Evolutionary conservation across 768 basidiomycete species (phyloP).

Genomic region (Hydnomerulius pinastri): DNA sequence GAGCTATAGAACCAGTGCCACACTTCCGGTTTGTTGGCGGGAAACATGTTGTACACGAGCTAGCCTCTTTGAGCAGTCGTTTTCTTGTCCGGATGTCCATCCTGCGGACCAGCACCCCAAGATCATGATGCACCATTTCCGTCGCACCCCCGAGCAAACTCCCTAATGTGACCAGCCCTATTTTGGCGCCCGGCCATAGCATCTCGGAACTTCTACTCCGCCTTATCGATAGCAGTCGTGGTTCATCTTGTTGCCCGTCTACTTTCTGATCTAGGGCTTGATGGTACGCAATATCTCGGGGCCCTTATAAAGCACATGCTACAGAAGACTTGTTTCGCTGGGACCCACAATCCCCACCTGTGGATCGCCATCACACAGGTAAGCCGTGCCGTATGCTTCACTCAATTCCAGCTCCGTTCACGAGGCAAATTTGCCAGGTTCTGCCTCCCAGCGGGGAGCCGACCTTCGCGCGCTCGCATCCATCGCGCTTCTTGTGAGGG

Average conservation of each 20-base stretch:
- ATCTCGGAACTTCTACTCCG: conserved; percentile 27
- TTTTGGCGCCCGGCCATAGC: conserved; percentile 17
- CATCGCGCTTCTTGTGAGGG: conserved; percentile 75
- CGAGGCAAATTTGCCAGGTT: conserved; percentile 21
- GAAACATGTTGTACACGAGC: conserved; percentile 6
- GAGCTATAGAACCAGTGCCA: conserved; percentile 4
- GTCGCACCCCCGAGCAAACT: conserved; percentile 23
- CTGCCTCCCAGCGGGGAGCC: conserved; percentile 45
- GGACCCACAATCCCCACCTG: conserved; percentile 36
- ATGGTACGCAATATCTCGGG: conserved; percentile 9
- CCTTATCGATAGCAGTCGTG: conserved; percentile 32
- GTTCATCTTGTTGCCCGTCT: conserved; percentile 19
- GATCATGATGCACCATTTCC: conserved; percentile 24
- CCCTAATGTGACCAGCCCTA: conserved; percentile 12
- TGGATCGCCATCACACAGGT: conserved; percentile 33
- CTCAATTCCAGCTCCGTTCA: conserved; percentile 10
- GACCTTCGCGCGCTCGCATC: conserved; percentile 58
- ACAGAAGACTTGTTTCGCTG: conserved; percentile 19
- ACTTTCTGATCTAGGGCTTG: conserved; percentile 23
- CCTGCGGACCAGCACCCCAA: conserved; percentile 23
- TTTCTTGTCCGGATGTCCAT: conserved; percentile 4
- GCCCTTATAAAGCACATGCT: conserved; percentile 34
- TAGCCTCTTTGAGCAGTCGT: conserved; percentile 6
- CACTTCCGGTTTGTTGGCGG: conserved; percentile 13
- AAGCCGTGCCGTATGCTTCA: conserved; percentile 23